A percentile compares a stretch with the other conserved stretches of the same genome.
phyloP scores from a whole-genome alignment of 2,329 filamentous ascomycete genomes.

The Neoarthrinium moseri region DNA sequence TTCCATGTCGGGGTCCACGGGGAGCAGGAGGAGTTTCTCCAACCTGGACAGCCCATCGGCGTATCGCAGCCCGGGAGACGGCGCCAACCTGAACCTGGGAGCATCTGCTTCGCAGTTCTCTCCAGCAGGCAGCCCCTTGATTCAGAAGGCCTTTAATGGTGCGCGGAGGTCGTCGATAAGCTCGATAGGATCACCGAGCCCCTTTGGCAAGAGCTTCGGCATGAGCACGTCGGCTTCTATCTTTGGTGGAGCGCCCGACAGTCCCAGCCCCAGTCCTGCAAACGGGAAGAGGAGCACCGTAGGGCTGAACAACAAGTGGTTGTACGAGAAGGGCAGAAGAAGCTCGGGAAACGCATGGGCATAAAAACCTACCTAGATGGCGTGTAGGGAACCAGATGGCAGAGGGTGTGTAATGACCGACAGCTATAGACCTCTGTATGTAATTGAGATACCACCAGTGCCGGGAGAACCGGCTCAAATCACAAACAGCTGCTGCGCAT shows the following conservation, averaged over 20 bases:
- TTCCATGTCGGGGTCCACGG: slow-evolving; percentile 61
- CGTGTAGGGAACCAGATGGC: no score
- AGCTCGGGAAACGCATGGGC: slow-evolving; percentile 44
- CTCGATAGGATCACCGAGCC: slow-evolving; percentile 50
- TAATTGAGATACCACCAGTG: no score
- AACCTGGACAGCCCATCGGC: slow-evolving; percentile 51
- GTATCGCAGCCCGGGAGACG: slow-evolving; percentile 27
- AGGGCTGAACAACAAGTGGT: slow-evolving; percentile 87
- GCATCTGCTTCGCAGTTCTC: slow-evolving; percentile 44
- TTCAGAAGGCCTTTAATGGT: slow-evolving; percentile 64
- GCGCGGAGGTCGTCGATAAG: slow-evolving; percentile 64
- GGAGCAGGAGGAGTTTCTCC: slow-evolving; percentile 55
- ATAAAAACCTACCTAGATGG: no score
- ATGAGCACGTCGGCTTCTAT: slow-evolving; percentile 44
- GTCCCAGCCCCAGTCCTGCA: slow-evolving; percentile 65
- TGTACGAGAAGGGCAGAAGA: slow-evolving; percentile 79
- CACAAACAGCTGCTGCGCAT: no score
- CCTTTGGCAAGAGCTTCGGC: slow-evolving; percentile 58
- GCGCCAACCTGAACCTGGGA: slow-evolving; percentile 26
- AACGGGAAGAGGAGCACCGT: slow-evolving; percentile 69
- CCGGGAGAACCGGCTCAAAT: no score
- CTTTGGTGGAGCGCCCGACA: slow-evolving; percentile 59
- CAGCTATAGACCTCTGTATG: no score
- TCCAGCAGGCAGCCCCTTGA: slow-evolving; percentile 50
- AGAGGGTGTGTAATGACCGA: no score